phyloP scores from a whole-genome alignment of 2,329 filamentous ascomycete genomes.

The Paraphoma chrysanthemicola region DNA sequence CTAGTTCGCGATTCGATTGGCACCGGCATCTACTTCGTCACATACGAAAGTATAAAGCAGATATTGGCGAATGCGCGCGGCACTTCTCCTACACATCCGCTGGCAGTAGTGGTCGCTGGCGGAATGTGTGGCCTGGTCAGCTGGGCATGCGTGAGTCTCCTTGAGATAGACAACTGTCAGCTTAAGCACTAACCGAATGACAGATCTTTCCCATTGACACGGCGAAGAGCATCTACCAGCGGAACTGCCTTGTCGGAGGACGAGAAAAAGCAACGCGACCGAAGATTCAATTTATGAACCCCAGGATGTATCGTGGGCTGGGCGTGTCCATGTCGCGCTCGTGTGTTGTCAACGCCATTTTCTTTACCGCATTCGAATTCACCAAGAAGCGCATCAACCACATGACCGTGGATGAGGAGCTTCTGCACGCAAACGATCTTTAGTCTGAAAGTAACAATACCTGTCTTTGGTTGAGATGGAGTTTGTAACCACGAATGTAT shows the following conservation, averaged over 20 bases:
- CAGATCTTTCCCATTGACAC: constrained; percentile 73
- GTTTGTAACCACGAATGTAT: constrained; percentile 5
- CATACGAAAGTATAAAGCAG: constrained; percentile 87
- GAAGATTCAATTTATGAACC: constrained; percentile 79
- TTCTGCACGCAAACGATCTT: constrained; percentile 35
- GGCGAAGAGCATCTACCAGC: constrained; percentile 84
- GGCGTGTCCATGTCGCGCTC: constrained; percentile 84
- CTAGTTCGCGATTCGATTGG: constrained; percentile 82
- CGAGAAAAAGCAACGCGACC: constrained; percentile 64
- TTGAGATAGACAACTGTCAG: background rate
- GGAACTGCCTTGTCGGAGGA: constrained; percentile 75
- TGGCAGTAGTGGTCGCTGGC: constrained; percentile 79
- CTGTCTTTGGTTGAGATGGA: background rate
- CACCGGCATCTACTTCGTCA: constrained; percentile 86
- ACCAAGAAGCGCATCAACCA: constrained; percentile 68
- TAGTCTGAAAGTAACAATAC: constrained; percentile 9
- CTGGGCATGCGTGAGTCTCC: constrained; percentile 74
- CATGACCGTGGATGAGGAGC: constrained; percentile 47
- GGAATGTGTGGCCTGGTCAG: constrained; percentile 83
- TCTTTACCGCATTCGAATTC: constrained; percentile 88
- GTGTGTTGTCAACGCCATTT: constrained; percentile 84
- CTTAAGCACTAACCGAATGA: constrained; percentile 7
- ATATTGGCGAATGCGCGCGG: constrained; percentile 77
- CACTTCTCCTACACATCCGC: constrained; percentile 76
- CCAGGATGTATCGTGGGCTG: constrained; percentile 79